phyloP scores from a whole-genome alignment of 306 rosid species.

The Medicago lupulina region DNA sequence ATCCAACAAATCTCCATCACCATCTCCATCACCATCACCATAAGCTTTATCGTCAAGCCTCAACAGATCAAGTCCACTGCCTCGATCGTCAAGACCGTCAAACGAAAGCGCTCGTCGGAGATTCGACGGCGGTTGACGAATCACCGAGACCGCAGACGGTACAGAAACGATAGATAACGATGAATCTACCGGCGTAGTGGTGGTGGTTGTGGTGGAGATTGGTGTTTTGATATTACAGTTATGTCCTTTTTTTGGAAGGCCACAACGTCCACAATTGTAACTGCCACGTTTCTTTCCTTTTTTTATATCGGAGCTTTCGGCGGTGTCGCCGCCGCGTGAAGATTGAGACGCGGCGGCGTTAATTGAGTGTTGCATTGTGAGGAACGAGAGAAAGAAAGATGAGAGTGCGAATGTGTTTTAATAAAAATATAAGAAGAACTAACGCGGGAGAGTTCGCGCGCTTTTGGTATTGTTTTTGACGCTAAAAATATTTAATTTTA shows the following conservation, averaged over 20 bases:
- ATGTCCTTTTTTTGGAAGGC: slow-evolving; percentile 89
- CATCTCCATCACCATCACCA: slow-evolving; percentile 18
- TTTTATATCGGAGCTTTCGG: slow-evolving; percentile 43
- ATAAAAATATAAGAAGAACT: slow-evolving; percentile 13
- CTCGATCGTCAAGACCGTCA: slow-evolving; percentile 54
- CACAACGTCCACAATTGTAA: slow-evolving; percentile 91
- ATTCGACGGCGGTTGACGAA: slow-evolving; percentile 50
- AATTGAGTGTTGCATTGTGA: slow-evolving; percentile 53
- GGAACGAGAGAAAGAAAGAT: not conserved
- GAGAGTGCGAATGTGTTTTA: not conserved
- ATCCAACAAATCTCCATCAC: not conserved
- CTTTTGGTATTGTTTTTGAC: slow-evolving; percentile 31
- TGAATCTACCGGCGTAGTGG: slow-evolving; percentile 42
- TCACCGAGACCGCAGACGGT: slow-evolving; percentile 40
- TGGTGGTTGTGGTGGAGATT: not conserved
- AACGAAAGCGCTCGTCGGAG: slow-evolving; percentile 89
- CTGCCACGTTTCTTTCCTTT: slow-evolving; percentile 75
- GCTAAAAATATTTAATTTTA: not conserved
- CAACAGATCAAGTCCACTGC: slow-evolving; percentile 37
- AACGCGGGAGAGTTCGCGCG: slow-evolving; percentile 62
- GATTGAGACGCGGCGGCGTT: slow-evolving; percentile 33
- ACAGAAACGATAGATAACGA: slow-evolving; percentile 43
- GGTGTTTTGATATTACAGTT: slow-evolving; percentile 55
- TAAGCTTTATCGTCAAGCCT: slow-evolving; percentile 33
- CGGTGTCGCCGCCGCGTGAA: slow-evolving; percentile 20